Conservation (phyloP, 192 early-diverging fungal genomes). For the Thamnidium elegans region DNA sequence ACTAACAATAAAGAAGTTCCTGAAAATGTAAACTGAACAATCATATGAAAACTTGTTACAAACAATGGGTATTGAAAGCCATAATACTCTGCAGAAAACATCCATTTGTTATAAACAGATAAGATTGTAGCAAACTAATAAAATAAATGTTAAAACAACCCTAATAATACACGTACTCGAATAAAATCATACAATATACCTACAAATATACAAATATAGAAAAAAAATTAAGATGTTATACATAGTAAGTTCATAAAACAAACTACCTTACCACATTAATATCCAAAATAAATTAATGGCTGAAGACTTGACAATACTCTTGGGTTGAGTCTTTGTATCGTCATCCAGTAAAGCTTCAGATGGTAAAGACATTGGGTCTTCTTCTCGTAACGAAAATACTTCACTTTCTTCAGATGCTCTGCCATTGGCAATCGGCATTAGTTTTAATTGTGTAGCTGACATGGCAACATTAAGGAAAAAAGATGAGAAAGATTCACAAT, state of each 20-base stretch:
- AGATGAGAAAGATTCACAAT: background rate
- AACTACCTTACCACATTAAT: constrained; percentile 22
- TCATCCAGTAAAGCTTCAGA: background rate
- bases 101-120: constrained; percentile 92
- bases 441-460: background rate
- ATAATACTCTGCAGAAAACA: constrained; percentile 78
- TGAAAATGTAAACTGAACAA: constrained; percentile 74
- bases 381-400: constrained; percentile 3
- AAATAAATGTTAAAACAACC: background rate
- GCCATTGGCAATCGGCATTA: too few species aligned
- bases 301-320: constrained; percentile 14
- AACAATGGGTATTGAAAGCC: constrained; percentile 88
- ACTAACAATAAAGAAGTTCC: constrained; percentile 52
- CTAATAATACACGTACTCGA: background rate
- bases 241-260: background rate
- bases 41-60: constrained; percentile 80
- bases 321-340: constrained; percentile 4
- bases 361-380: constrained; percentile 2
- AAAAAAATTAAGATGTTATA: background rate
- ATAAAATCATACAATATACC: constrained; percentile 15
- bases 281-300: constrained; percentile 29
- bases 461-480: constrained; percentile 2
- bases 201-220: background rate
- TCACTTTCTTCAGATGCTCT: constrained; percentile 17
- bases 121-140: constrained; percentile 60